Percentiles rank a stretch among this genome's conserved stretches.
These are phyloP conservation scores for Tremella mesenterica DNA, from an alignment of 768 basidiomycete species.

Conservation along the genomic window DNA sequence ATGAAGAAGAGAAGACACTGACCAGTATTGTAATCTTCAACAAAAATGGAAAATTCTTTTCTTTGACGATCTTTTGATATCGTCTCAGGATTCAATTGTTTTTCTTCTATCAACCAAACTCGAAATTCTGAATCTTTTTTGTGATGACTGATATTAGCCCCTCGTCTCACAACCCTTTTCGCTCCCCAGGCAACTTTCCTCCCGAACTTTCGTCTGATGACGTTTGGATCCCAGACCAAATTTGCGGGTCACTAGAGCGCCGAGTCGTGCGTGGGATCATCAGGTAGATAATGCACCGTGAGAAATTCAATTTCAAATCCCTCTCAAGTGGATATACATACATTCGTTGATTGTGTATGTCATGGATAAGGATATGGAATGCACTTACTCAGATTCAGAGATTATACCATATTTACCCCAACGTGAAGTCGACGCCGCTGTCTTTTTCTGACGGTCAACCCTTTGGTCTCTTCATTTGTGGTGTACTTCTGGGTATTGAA, in stretches of 20 bases:
- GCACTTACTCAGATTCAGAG: slow-evolving; percentile 67
- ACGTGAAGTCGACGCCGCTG: slow-evolving; percentile 53
- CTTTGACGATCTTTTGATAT: slow-evolving; percentile 73
- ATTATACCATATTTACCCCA: slow-evolving; percentile 92
- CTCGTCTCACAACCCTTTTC: too few relatives aligned
- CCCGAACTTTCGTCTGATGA: too few relatives aligned
- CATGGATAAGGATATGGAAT: not conserved
- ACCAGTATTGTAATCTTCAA: slow-evolving; percentile 47
- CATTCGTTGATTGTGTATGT: not conserved
- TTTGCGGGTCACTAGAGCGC: too few relatives aligned
- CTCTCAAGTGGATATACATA: not conserved
- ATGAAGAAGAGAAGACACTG: slow-evolving; percentile 6
- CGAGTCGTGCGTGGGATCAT: too few relatives aligned
- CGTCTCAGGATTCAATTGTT: slow-evolving; percentile 81
- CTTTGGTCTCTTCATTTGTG: too few relatives aligned
- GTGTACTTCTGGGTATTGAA: too few relatives aligned
- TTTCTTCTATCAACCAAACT: slow-evolving; percentile 87
- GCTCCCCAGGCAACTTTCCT: too few relatives aligned
- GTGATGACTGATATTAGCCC: slow-evolving; percentile 30
- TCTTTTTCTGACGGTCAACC: slow-evolving; percentile 59
- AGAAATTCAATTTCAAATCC: too few relatives aligned
- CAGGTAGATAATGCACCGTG: too few relatives aligned
- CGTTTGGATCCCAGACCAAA: too few relatives aligned
- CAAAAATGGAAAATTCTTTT: slow-evolving; percentile 73
- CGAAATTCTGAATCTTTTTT: slow-evolving; percentile 67